Percentiles rank a stretch among this genome's conserved stretches.
Conservation (phyloP, 805 yeast species). For the Torulaspora microellipsoides region DNA sequence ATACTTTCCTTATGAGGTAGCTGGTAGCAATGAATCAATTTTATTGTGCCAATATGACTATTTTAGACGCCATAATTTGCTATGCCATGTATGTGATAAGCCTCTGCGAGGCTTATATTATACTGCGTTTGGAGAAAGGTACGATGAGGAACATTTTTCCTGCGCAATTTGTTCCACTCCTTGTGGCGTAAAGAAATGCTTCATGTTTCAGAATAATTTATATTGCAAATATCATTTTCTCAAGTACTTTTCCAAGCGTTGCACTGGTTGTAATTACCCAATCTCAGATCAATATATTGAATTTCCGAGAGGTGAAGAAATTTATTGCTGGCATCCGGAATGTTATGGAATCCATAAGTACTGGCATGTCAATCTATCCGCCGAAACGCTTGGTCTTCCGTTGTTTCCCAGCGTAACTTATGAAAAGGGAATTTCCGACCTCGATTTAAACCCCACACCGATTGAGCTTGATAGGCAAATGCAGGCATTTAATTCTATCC, state of each 20-base stretch:
- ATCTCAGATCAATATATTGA: conserved; percentile 94
- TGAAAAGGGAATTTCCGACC: conserved; percentile 18
- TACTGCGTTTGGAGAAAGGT: conserved; percentile 86
- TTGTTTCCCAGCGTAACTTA: conserved; percentile 27
- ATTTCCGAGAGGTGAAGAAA: conserved; percentile 81
- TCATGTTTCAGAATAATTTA: conserved; percentile 76
- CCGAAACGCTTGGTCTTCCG: conserved; percentile 51
- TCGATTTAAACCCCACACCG: conserved; percentile 40
- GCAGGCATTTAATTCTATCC: conserved; percentile 54
- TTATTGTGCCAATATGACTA: conserved; percentile 90
- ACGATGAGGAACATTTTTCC: conserved; percentile 92
- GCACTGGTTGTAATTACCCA: conserved; percentile 91
- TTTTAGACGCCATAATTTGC: conserved; percentile 74
- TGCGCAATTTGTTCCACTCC: conserved; percentile 82
- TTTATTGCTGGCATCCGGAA: conserved; percentile 98
- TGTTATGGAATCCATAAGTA: conserved; percentile 97
- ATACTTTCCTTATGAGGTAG: conserved; percentile 73
- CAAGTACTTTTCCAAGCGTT: conserved; percentile 75
- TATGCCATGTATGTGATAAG: conserved; percentile 81
- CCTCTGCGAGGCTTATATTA: conserved; percentile 91
- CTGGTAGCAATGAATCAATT: conserved; percentile 40
- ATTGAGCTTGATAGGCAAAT: conserved; percentile 54
- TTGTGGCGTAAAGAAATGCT: conserved; percentile 87
- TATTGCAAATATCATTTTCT: conserved; percentile 93
- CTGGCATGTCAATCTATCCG: conserved; percentile 82